Conservation (phyloP, 352 stramenopile genomes). For the Pythium volutum region DNA sequence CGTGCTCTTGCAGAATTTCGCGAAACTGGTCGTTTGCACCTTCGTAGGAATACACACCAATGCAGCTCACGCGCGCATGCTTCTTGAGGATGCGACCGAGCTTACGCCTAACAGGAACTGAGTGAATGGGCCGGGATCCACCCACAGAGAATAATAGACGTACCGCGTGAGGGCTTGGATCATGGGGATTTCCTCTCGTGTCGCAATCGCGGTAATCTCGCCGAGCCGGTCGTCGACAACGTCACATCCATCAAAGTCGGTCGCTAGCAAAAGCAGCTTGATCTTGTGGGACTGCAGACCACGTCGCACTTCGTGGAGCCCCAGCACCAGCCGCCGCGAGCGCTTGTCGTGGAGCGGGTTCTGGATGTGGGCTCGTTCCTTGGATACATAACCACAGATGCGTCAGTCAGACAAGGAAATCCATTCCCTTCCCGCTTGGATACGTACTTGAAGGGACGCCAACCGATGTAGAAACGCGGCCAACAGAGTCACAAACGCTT, state of each 20-base stretch:
- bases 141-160: too few species aligned
- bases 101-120: constrained; percentile 78
- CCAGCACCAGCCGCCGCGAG: constrained; percentile 85
- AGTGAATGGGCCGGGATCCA: constrained; percentile 22
- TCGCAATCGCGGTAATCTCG: constrained; percentile 79
- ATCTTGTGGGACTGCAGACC: constrained; percentile 83
- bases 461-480: constrained; percentile 34
- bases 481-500: constrained; percentile 10
- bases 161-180: constrained; percentile 46
- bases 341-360: constrained; percentile 65
- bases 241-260: constrained; percentile 83
- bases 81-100: constrained; percentile 92
- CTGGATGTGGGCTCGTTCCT: constrained; percentile 70
- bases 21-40: constrained; percentile 90
- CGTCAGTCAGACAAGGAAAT: background rate
- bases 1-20: constrained; percentile 29
- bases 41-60: constrained; percentile 94
- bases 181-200: constrained; percentile 41
- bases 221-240: constrained; percentile 77
- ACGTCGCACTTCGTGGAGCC: constrained; percentile 89
- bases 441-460: constrained; percentile 28
- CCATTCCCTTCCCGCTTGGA: background rate
- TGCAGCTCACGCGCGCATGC: constrained; percentile 91
- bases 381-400: too few species aligned
- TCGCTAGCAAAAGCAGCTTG: constrained; percentile 86